phyloP scores from a whole-genome alignment of 371 early-diverging fungal species.

The Mortierella sp. region DNA sequence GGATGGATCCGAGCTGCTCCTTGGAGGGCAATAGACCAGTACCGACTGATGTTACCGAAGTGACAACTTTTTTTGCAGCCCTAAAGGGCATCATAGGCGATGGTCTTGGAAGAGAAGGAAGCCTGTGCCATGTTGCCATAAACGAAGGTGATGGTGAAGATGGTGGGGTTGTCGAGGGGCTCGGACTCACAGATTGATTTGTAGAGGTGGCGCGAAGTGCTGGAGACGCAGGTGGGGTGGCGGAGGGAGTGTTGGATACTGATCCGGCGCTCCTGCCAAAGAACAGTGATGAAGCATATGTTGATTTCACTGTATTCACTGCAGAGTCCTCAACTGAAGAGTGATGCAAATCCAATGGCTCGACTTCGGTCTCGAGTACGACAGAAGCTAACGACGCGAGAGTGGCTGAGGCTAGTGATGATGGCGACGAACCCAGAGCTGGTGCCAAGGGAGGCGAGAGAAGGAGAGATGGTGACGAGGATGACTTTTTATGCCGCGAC shows the following conservation, averaged over 20 bases:
- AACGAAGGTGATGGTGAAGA: slow-evolving; percentile 48
- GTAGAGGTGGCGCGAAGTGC: slow-evolving; percentile 27
- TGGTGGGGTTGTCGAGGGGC: slow-evolving; percentile 44
- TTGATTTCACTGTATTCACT: neutral
- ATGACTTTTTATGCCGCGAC: slow-evolving; percentile 45
- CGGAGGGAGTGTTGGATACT: slow-evolving; percentile 26
- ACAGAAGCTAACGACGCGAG: slow-evolving; percentile 17
- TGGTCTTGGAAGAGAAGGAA: slow-evolving; percentile 44
- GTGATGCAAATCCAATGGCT: slow-evolving; percentile 26
- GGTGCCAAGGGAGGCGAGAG: slow-evolving; percentile 37
- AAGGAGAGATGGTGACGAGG: slow-evolving; percentile 36
- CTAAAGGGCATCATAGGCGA: slow-evolving; percentile 48
- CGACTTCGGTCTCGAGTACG: slow-evolving; percentile 35
- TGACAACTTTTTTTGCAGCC: slow-evolving; percentile 46
- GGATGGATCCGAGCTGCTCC: slow-evolving; percentile 51
- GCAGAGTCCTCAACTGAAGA: neutral
- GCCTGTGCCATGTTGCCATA: slow-evolving; percentile 34
- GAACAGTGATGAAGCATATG: slow-evolving; percentile 25
- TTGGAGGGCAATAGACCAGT: slow-evolving; percentile 51
- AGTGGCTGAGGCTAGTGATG: slow-evolving; percentile 12
- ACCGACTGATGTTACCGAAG: slow-evolving; percentile 49
- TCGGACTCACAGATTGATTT: slow-evolving; percentile 15
- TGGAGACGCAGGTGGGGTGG: slow-evolving; percentile 48
- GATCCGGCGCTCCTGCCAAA: slow-evolving; percentile 28
- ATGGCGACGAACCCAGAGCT: slow-evolving; percentile 2